Evolutionary conservation across 2,329 filamentous ascomycete species (phyloP).

Genomic region (Nannizziopsis arthrosporioides): DNA sequence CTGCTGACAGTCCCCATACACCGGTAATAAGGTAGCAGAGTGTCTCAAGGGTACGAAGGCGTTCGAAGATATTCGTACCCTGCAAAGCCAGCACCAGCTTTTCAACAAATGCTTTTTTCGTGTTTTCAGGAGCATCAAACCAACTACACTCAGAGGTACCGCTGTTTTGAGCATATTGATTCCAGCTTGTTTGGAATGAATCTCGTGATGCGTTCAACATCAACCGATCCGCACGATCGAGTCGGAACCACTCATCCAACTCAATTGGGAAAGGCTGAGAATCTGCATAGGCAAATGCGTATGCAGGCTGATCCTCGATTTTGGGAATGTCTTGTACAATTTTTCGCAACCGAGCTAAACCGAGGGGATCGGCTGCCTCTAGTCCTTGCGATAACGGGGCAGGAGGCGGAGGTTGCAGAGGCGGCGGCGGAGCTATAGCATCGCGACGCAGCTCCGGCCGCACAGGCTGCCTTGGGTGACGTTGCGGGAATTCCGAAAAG

Average conservation of each 20-base stretch:
- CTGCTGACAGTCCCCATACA: conserved; percentile 58
- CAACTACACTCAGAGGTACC: conserved; percentile 44
- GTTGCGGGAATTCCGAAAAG: conserved; percentile 13
- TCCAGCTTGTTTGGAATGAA: conserved; percentile 68
- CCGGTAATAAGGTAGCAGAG: conserved; percentile 50
- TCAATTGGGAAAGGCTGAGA: conserved; percentile 68
- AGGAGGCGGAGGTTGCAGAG: conserved; percentile 35
- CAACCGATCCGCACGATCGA: conserved; percentile 73
- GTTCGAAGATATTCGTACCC: conserved; percentile 29
- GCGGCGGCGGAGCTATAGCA: conserved; percentile 28
- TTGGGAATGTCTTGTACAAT: conserved; percentile 64
- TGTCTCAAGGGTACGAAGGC: conserved; percentile 37
- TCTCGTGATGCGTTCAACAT: conserved; percentile 64
- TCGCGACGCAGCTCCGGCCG: conserved; percentile 31
- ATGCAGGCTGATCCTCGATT: conserved; percentile 56
- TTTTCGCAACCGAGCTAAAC: conserved; percentile 59
- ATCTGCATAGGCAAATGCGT: conserved; percentile 76
- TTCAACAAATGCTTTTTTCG: conserved; percentile 32
- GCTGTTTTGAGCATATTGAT: conserved; percentile 36
- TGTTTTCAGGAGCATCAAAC: conserved; percentile 51
- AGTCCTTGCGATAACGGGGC: conserved; percentile 30
- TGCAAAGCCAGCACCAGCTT: conserved; percentile 29
- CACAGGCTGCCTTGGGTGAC: conserved; percentile 16
- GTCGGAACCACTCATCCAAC: conserved; percentile 95
- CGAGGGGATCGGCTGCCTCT: conserved; percentile 53